Evolutionary conservation across 2,329 filamentous ascomycete genomes (phyloP).

Genomic region (Ophiocordyceps camponoti-floridani): DNA sequence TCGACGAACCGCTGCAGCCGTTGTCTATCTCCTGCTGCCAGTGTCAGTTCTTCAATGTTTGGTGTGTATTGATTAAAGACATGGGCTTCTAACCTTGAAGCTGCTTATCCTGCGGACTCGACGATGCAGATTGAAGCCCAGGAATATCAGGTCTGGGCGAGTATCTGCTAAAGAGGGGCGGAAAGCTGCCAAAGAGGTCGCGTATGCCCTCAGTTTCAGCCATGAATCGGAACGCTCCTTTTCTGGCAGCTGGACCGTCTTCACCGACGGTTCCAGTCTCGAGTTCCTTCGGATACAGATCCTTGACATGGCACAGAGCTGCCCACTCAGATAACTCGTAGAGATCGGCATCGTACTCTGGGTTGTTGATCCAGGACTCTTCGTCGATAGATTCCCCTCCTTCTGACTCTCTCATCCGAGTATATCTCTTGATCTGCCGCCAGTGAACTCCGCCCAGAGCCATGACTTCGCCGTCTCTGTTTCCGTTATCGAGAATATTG

Average conservation of each 20-base stretch:
- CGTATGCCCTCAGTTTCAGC: not conserved
- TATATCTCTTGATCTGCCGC: conserved; percentile 1
- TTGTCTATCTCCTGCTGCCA: not conserved
- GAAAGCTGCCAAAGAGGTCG: not conserved
- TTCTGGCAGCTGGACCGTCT: not conserved
- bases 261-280: not conserved
- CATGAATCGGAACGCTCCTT: not conserved
- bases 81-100: not conserved
- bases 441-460: not conserved
- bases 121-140: not conserved
- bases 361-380: not conserved
- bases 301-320: not conserved
- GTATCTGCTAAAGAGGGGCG: not conserved
- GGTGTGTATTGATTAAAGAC: not conserved
- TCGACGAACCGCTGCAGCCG: not conserved
- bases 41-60: not conserved
- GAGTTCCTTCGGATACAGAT: not conserved
- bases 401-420: not conserved
- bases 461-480: conserved; percentile 1
- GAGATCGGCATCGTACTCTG: not conserved
- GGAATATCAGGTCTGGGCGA: not conserved
- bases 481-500: conserved; percentile 1
- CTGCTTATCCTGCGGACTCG: not conserved
- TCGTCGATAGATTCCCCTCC: not conserved
- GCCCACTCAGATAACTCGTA: not conserved